Base-by-base conservation (phyloP, 257 asterid genomes). In the Eucommia ulmoides region DNA sequence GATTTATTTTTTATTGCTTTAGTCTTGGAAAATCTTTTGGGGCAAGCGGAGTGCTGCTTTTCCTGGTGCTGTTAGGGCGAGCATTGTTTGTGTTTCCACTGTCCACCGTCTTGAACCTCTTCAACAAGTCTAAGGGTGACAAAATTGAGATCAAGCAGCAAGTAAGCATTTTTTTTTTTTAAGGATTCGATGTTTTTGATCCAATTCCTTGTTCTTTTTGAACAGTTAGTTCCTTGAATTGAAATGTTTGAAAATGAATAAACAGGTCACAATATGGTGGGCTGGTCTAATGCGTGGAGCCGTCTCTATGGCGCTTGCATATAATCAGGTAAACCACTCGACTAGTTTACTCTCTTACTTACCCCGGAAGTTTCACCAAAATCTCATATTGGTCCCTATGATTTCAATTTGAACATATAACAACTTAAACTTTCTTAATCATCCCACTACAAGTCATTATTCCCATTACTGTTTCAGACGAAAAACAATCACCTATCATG, bases 281-380 rank as follows among this genome's bases (percentile, higher is more conserved):
- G 77, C 94, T 67, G 96, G 96, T 60, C 72, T 85, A 24, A 82
- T 75, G 80, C 75, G 96, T 49, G 96, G 96, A 8, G 82, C 96
- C 14, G 92, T 85, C 18, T 82, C 94, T 12, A 70, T 85, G 85
- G 94, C 96, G 7, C 54, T 85, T 56, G 85, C 85, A 62, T 82
- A 86, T 68, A 80, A 76, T 67, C 92, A 86, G 88, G 96, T 82
- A 50, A 14, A n/a, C 44, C 1, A 12, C 16, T 4, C 12, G 19
- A 24, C 45, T 8, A n/a, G n/a, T n/a, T n/a, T n/a, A n/a, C n/a
- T n/a, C n/a, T n/a, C n/a, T n/a, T n/a, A n/a, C n/a, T n/a, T n/a
- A n/a, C n/a, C n/a, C n/a, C n/a, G n/a, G n/a, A n/a, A n/a, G n/a
- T n/a, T n/a, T n/a, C n/a, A n/a, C n/a, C n/a, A n/a, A n/a, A n/a